Conservation (phyloP, 129 eudicot species). For the sunflower (Helianthus annuus) region HanXRQr2.0-SUNRISE NC_035434.2:38555433-38555932, state of each 20-base stretch:
- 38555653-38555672: constrained; percentile 44
- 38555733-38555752: constrained; percentile 72
- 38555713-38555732: constrained; percentile 86
- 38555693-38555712: constrained; percentile 52
- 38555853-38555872: constrained; percentile 81
- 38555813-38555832: not conserved
- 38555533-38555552: constrained; percentile 36
- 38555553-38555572: constrained; percentile 38
- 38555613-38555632: constrained; percentile 32
- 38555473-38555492: constrained; percentile 35
- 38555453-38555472: no score
- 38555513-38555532: constrained; percentile 42
- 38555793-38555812: constrained; percentile 13
- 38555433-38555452: no score
- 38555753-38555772: constrained; percentile 73
- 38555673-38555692: constrained; percentile 43
- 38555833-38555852: constrained; percentile 50
- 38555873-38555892: constrained; percentile 82
- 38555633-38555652: constrained; percentile 44
- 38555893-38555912: constrained; percentile 77
- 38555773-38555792: not conserved
- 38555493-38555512: constrained; percentile 43
- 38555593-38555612: constrained; percentile 47
- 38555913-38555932: constrained; percentile 74
- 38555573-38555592: constrained; percentile 41